A percentile compares a stretch with the other conserved stretches of the same genome.
Conservation (phyloP, 2,329 filamentous ascomycete species). For the Ophiostoma ips region DNA sequence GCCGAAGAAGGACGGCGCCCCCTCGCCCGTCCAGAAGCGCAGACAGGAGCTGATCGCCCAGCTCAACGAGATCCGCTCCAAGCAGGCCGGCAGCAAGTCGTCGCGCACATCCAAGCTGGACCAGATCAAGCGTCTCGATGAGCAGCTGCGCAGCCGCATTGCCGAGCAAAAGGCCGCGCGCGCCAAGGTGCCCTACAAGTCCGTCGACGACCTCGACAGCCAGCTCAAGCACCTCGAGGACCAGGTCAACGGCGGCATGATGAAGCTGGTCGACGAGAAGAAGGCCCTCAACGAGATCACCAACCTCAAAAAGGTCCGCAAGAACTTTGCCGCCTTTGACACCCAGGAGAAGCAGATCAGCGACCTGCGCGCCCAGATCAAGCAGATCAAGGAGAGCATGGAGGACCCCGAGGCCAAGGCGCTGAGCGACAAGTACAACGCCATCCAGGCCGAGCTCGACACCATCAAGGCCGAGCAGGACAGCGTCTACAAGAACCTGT, state of each 20-base stretch:
- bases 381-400: conserved; percentile 74
- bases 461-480: conserved; percentile 86
- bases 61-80: conserved; percentile 68
- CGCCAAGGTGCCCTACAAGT: conserved; percentile 73
- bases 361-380: conserved; percentile 72
- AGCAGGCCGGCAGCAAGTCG: conserved; percentile 79
- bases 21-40: conserved; percentile 66
- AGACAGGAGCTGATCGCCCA: conserved; percentile 75
- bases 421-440: conserved; percentile 71
- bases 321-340: conserved; percentile 78
- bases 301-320: conserved; percentile 72
- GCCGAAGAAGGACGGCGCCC: conserved; percentile 58
- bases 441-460: conserved; percentile 79
- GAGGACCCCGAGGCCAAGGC: conserved; percentile 88
- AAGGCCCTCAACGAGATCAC: conserved; percentile 79
- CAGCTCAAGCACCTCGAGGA: conserved; percentile 70
- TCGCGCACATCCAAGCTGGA: conserved; percentile 66
- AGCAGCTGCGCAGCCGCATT: conserved; percentile 73
- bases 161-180: conserved; percentile 77
- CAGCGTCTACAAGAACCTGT: conserved; percentile 76
- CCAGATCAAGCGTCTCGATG: conserved; percentile 83
- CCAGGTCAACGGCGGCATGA: conserved; percentile 74
- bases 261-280: conserved; percentile 96
- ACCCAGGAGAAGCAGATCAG: conserved; percentile 80
- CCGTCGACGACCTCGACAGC: conserved; percentile 69